phyloP scores from a whole-genome alignment of 2,329 filamentous ascomycete genomes.

The Fusarium setosum region DNA sequence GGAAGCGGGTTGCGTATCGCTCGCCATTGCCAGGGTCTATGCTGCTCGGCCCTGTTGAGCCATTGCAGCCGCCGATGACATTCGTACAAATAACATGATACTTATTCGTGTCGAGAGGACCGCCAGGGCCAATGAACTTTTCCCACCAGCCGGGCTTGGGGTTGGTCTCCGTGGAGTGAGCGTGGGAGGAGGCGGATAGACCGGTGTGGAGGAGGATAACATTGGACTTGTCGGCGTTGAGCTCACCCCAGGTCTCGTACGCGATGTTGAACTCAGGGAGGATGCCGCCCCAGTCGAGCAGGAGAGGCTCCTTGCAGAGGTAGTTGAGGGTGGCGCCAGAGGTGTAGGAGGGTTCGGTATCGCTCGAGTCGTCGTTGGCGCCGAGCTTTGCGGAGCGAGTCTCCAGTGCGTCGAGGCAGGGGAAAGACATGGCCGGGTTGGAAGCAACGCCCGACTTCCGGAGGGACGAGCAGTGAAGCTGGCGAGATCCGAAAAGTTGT shows the following conservation, averaged over 20 bases:
- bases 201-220: conserved; percentile 94
- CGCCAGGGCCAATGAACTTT: conserved; percentile 92
- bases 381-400: conserved; percentile 80
- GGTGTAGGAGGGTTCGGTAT: conserved; percentile 95
- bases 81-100: conserved; percentile 98
- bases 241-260: conserved; percentile 89
- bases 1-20: conserved; percentile 93
- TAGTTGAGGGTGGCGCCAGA: conserved; percentile 85
- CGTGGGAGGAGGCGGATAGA: conserved; percentile 96
- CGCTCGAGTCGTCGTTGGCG: conserved; percentile 65
- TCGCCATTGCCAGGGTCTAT: conserved; percentile 89
- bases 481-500: conserved; percentile 22
- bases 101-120: conserved; percentile 87
- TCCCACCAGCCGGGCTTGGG: conserved; percentile 98
- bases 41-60: conserved; percentile 90
- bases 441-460: conserved; percentile 60
- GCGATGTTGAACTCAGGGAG: conserved; percentile 89
- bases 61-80: conserved; percentile 94
- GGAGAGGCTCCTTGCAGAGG: conserved; percentile 77
- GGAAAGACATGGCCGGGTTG: conserved; percentile 89
- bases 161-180: conserved; percentile 89
- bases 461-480: conserved; percentile 35
- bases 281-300: conserved; percentile 96
- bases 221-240: conserved; percentile 86
- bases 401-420: conserved; percentile 88